Base-by-base conservation (phyloP, 2,329 filamentous ascomycete genomes). In the Aureobasidium sp. region DNA sequence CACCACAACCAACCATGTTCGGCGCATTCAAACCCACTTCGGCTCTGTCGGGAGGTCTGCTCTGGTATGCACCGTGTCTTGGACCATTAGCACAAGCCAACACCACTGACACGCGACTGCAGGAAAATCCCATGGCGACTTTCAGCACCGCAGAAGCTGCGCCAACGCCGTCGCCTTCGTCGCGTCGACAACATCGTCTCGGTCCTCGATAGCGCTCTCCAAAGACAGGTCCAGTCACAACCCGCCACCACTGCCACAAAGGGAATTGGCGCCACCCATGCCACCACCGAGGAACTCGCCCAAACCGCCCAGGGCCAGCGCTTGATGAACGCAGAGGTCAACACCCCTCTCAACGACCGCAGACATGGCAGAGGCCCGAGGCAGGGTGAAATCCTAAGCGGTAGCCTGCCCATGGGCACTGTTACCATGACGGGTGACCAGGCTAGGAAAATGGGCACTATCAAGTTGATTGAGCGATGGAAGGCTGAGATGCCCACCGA, bases 41-140 rank as follows among this genome's bases (percentile, higher is more conserved):
- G 65, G 79, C 88, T 62, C 79, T 95, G 25, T 86, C 84, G 60
- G 83, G 89, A 64, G 91, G 91, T 75, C 85, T 96, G 59, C 80
- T 96, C 67, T 96, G 91, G 87, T 90, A 81, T 49, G 75, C 66
- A 19, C 40, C 27, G 13, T 17, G 2, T 19, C n/a, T 33, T 6
- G 2, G 21, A 6, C 6, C 2, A 7, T 19, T 23, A 27, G 33
- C 45, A 8, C 25, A n/a, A 42, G 35, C 46, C 21, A 38, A 15
- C 38, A 17, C 27, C 10, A 25, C 46, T 62, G 33, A 63, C 21
- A 55, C n/a, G 21, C 46, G 23, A 42, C 25, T 13, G 38, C 68
- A 85, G 89, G 94, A 99, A 99, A 84, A 91, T 88, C 69, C 94
- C 94, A 67, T 99, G 92, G 92, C 87, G 94, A 64, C 84, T 99